Base-by-base conservation (phyloP, 2,329 filamentous ascomycete genomes). In the Amylocarpus encephaloides region DNA sequence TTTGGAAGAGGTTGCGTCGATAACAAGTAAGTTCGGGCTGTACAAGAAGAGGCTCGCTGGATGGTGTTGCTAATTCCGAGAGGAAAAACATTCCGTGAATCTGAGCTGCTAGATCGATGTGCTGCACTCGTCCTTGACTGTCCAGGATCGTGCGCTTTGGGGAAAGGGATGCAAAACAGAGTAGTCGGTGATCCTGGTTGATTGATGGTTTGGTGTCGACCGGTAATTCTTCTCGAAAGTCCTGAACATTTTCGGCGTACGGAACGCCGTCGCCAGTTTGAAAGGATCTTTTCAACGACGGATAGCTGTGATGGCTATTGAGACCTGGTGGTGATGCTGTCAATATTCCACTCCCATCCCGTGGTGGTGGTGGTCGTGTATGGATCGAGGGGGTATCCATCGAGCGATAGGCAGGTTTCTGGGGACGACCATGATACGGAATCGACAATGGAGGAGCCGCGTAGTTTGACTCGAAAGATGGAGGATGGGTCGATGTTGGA, bases 11-110 rank as follows among this genome's bases (percentile, higher is more conserved):
- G 65, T 97, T 97, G 43, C 92, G 82, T 57, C 92, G 86, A 70
- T 97, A 97, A 75, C 92, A 97, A 2, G 92, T 97, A 66, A 97
- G 70, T 70, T 97, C 92, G 46, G 81, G 88, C 65, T 86, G 85
- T 50, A 69, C 69, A 11, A 70, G 67, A 29, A 60, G 46, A 52
- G 77, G 79, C 57, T 85, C 80, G 57, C 68, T 74, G 48, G 73
- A 71, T 54, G 76, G 57, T 13, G 61, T 61, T 32, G 63, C 59
- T 46, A 65, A 54, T 66, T 92, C 87, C 29, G 87, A 89, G 30
- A 92, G 74, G 67, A 92, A 92, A 72, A 92, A 92, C 86, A 92
- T 91, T 71, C 87, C 87, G 64, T 91, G 86, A 29, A 92, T 80
- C 70, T 92, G 86, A 13, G 87, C 86, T 22, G 71, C 66, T 46